Evolutionary conservation across 371 early-diverging fungal species (phyloP).

Genomic region (Mortierella sp.): DNA sequence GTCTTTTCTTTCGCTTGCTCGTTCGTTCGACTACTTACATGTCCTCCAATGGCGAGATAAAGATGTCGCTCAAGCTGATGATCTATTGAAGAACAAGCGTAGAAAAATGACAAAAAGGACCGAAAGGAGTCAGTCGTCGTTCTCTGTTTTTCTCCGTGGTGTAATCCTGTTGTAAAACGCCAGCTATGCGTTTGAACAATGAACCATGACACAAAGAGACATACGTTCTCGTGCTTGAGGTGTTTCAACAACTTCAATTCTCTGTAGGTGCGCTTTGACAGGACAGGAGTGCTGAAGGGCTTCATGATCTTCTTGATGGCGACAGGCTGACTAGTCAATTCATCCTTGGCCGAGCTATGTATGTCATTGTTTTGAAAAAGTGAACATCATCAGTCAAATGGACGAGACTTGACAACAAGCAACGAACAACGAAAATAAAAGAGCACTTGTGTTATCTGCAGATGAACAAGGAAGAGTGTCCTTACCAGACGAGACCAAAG

Average conservation of each 20-base stretch:
- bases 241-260: conserved; percentile 93
- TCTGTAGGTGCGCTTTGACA: conserved; percentile 94
- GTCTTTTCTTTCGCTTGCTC: background rate
- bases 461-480: conserved; percentile 6
- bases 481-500: conserved; percentile 96
- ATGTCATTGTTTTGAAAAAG: background rate
- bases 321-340: conserved; percentile 83
- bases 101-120: background rate
- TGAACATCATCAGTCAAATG: background rate
- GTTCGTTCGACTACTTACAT: conserved; percentile 68
- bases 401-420: background rate
- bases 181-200: background rate
- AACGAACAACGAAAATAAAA: background rate
- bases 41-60: conserved; percentile 92
- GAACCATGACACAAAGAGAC: background rate
- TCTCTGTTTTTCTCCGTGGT: background rate
- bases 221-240: conserved; percentile 89
- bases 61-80: conserved; percentile 89
- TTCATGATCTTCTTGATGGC: conserved; percentile 97
- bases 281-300: conserved; percentile 92
- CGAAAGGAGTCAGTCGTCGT: background rate
- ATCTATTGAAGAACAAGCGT: conserved; percentile 61
- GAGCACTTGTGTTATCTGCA: too few species aligned
- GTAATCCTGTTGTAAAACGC: background rate
- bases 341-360: conserved; percentile 89